Conservation (phyloP, 2,329 filamentous ascomycete species). For the Moelleriella libera region DNA sequence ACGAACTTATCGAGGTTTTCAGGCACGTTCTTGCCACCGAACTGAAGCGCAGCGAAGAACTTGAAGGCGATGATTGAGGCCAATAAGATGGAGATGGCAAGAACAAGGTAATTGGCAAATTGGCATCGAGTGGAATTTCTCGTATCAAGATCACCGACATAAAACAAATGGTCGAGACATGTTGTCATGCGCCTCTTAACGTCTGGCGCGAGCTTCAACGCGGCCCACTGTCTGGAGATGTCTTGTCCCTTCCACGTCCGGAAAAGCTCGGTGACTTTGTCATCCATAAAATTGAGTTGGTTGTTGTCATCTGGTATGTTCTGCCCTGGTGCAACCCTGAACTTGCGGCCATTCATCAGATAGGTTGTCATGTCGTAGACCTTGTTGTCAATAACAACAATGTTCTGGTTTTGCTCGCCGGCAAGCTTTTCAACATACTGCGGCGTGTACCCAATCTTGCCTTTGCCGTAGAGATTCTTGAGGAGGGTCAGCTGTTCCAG, state of each 20-base stretch:
- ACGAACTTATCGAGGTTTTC: constrained; percentile 98
- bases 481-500: constrained; percentile 73
- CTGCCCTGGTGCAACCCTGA: constrained; percentile 41
- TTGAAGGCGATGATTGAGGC: constrained; percentile 83
- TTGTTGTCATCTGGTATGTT: constrained; percentile 28
- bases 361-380: constrained; percentile 90
- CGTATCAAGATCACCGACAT: constrained; percentile 82
- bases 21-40: constrained; percentile 77
- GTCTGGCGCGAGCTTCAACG: constrained; percentile 42
- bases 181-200: constrained; percentile 56
- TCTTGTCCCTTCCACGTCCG: constrained; percentile 62
- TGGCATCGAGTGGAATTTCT: constrained; percentile 72
- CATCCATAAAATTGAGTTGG: constrained; percentile 69
- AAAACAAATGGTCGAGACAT: constrained; percentile 91
- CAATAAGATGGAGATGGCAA: constrained; percentile 71
- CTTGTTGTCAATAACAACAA: constrained; percentile 64
- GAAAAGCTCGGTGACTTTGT: constrained; percentile 62
- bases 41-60: constrained; percentile 91
- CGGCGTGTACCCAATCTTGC: constrained; percentile 70
- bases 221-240: constrained; percentile 70
- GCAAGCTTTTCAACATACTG: constrained; percentile 62
- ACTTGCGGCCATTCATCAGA: constrained; percentile 55
- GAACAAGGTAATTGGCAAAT: constrained; percentile 79
- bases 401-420: constrained; percentile 41
- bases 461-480: constrained; percentile 69